phyloP scores from a whole-genome alignment of 169 alveolate species.

The Toxoplasma gondii region DNA sequence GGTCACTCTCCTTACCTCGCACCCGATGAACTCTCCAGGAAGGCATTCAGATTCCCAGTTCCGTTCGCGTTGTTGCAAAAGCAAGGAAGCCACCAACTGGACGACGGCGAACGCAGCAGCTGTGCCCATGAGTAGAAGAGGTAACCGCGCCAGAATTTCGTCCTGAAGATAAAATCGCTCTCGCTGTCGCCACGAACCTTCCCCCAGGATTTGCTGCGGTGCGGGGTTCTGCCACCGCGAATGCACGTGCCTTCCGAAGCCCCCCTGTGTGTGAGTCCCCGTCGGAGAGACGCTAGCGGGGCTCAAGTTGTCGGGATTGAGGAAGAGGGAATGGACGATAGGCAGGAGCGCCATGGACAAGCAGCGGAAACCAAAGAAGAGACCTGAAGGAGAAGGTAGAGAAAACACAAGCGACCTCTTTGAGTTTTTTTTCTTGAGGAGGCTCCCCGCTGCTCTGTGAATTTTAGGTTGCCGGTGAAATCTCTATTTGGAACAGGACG shows the following conservation, averaged over 20 bases:
- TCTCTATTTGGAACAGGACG: too few species aligned
- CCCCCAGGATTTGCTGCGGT: background rate
- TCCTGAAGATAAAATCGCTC: constrained; percentile 16
- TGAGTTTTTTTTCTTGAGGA: too few species aligned
- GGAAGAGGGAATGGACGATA: background rate
- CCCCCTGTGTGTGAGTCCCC: background rate
- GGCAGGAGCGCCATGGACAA: background rate
- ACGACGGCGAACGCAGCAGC: background rate
- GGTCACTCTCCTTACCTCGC: background rate
- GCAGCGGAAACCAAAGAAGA: constrained; percentile 7
- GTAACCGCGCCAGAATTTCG: background rate
- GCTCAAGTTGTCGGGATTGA: constrained; percentile 12
- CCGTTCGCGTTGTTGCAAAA: background rate
- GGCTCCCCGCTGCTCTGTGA: too few species aligned
- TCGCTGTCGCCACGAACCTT: background rate
- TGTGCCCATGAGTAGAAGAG: constrained; percentile 5
- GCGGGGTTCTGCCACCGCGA: background rate
- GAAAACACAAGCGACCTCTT: background rate
- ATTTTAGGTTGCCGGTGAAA: too few species aligned
- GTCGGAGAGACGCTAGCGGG: background rate
- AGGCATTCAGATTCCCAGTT: background rate
- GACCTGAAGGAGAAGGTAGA: background rate
- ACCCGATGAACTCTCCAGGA: background rate
- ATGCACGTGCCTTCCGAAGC: background rate
- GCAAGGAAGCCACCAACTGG: background rate